These are phyloP conservation scores for Rubroboletus satanas DNA, from an alignment of 768 basidiomycete species.

Conservation along the genomic window DNA sequence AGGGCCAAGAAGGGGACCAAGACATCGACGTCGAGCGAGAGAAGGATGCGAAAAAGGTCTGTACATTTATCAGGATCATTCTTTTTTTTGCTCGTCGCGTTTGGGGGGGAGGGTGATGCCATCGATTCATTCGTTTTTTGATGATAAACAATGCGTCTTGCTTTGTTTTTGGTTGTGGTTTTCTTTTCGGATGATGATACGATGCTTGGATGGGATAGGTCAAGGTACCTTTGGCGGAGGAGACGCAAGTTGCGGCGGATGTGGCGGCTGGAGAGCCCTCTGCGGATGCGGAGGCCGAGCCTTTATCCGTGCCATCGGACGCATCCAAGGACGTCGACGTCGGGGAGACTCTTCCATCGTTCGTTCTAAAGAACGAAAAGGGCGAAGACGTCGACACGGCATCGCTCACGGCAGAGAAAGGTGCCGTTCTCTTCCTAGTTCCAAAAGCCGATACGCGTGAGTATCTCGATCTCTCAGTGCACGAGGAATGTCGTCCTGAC, in stretches of 20 bases:
- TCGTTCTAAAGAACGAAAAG: constrained; percentile 82
- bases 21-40: constrained; percentile 11
- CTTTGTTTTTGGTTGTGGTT: neutral
- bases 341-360: constrained; percentile 69
- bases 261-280: constrained; percentile 2
- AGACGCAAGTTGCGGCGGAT: neutral
- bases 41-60: constrained; percentile 26
- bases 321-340: constrained; percentile 46
- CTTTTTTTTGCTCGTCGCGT: neutral
- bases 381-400: constrained; percentile 71
- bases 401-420: constrained; percentile 60
- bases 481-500: neutral
- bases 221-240: constrained; percentile 17
- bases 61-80: no score
- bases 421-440: constrained; percentile 78
- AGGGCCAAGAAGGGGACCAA: constrained; percentile 16
- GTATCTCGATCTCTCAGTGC: constrained; percentile 23
- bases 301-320: neutral
- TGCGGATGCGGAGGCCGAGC: neutral
- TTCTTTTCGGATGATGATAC: neutral
- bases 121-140: neutral
- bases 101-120: neutral
- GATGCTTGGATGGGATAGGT: constrained; percentile 8
- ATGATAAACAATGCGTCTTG: neutral
- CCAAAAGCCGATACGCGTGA: constrained; percentile 84